Percentiles rank a stretch among this genome's conserved stretches.
These are phyloP conservation scores for Magnaporthales sp. DNA, from an alignment of 2,329 filamentous ascomycete genomes.

Conservation along the genomic window DNA sequence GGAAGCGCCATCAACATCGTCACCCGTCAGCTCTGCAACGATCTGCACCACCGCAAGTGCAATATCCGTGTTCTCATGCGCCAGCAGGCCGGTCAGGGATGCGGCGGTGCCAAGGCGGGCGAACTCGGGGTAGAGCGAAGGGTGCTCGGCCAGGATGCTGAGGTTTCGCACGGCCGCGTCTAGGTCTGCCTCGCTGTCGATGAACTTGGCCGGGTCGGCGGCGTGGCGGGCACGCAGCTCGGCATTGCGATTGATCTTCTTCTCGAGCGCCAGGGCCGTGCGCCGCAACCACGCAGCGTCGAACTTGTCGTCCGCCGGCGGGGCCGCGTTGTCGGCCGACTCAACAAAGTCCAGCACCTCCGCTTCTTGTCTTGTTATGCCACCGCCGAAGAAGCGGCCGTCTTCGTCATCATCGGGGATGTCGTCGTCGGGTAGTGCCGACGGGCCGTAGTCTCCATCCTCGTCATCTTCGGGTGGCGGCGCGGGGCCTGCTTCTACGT, in stretches of 20 bases:
- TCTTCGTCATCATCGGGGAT: constrained; percentile 65
- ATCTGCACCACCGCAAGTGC: constrained; percentile 88
- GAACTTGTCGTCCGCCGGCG: constrained; percentile 56
- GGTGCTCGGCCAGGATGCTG: constrained; percentile 79
- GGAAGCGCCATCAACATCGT: constrained; percentile 76
- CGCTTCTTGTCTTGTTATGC: constrained; percentile 71
- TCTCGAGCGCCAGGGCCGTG: constrained; percentile 77
- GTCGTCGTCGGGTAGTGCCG: constrained; percentile 37
- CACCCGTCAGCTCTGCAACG: constrained; percentile 83
- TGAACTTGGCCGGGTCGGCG: constrained; percentile 71
- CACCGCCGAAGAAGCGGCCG: constrained; percentile 90
- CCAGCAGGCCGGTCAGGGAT: constrained; percentile 71
- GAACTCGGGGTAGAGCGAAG: constrained; percentile 75
- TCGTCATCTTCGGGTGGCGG: constrained; percentile 35
- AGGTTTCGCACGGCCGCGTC: constrained; percentile 81
- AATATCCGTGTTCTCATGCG: constrained; percentile 96
- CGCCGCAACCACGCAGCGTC: constrained; percentile 78
- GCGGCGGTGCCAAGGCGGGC: constrained; percentile 62
- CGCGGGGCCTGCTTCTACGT: constrained; percentile 40
- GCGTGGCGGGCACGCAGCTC: constrained; percentile 83
- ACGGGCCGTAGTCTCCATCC: constrained; percentile 32
- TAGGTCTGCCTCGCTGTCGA: constrained; percentile 78
- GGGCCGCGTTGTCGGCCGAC: constrained; percentile 35
- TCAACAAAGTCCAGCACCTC: constrained; percentile 87
- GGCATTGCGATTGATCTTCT: constrained; percentile 82